Evolutionary conservation across 78 protist species (phyloP).

Genomic region (Ministeria vibrans): DNA sequence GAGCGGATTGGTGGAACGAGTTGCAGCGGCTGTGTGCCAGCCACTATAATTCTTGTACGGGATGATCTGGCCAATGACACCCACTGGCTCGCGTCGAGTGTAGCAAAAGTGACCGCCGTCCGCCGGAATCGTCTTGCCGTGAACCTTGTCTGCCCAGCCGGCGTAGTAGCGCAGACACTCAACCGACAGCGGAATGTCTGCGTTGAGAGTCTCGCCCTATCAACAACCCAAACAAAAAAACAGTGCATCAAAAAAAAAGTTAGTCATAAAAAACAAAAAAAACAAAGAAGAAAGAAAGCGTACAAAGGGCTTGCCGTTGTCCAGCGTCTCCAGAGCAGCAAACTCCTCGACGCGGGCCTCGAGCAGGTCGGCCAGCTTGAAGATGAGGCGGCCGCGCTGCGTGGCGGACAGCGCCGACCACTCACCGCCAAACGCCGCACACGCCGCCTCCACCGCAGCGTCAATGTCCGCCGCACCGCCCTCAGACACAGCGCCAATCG

Average conservation of each 20-base stretch:
- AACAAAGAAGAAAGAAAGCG: background rate
- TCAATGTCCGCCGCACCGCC: conserved; percentile 41
- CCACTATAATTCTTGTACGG: too few relatives aligned
- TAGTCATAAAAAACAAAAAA: background rate
- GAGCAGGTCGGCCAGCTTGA: conserved; percentile 63
- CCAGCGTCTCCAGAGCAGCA: conserved; percentile 8
- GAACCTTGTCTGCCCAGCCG: conserved; percentile 50
- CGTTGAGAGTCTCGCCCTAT: background rate
- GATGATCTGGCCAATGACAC: conserved; percentile 49
- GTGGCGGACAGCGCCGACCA: conserved; percentile 50
- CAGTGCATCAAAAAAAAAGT: background rate
- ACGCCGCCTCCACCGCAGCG: conserved; percentile 36
- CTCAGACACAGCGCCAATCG: conserved; percentile 29
- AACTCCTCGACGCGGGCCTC: conserved; percentile 24
- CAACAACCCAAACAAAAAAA: background rate
- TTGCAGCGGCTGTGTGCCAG: too few relatives aligned
- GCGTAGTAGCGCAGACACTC: conserved; percentile 37
- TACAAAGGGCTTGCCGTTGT: conserved; percentile 36
- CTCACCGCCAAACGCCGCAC: conserved; percentile 30
- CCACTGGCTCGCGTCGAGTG: conserved; percentile 45
- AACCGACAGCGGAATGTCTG: background rate
- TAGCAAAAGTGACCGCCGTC: conserved; percentile 10
- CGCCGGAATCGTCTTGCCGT: conserved; percentile 25
- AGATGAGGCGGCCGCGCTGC: conserved; percentile 46
- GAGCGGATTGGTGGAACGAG: too few relatives aligned